These are phyloP conservation scores for Marchantia polymorpha DNA, from an alignment of 225 moss, liverwort and hornwort genomes.

Conservation along the genomic window DNA sequence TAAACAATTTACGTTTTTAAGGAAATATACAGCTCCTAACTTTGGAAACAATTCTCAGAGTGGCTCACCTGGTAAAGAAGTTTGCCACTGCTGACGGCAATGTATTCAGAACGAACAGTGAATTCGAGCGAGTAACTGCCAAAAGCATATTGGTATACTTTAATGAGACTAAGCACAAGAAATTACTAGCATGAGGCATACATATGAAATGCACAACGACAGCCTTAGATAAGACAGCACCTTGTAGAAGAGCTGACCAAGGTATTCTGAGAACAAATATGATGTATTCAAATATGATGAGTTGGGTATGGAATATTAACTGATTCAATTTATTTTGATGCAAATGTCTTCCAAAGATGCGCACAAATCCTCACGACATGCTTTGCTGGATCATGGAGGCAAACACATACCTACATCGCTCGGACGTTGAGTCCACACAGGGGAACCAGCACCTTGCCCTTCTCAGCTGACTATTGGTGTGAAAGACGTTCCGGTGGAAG, in stretches of 20 bases:
- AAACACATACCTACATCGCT: conserved; percentile 75
- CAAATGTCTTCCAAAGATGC: not conserved
- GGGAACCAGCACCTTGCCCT: conserved; percentile 99
- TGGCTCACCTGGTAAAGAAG: conserved; percentile 77
- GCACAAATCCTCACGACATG: not conserved
- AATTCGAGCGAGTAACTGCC: conserved; percentile 90
- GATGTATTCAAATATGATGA: too few species aligned
- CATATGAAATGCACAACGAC: not conserved
- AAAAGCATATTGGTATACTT: conserved; percentile 14
- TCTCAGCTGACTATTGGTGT: conserved; percentile 85
- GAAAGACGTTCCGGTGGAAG: conserved; percentile 63
- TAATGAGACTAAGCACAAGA: not conserved
- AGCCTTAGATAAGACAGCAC: too few species aligned
- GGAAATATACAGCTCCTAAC: not conserved
- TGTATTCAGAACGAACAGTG: conserved; percentile 75
- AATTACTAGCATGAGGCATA: not conserved
- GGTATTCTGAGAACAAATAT: not conserved
- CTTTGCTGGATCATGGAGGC: not conserved
- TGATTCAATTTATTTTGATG: not conserved
- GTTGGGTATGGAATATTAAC: too few species aligned
- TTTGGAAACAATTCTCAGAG: not conserved
- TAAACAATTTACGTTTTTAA: not conserved
- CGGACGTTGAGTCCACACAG: conserved; percentile 83
- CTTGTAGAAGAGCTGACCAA: not conserved
- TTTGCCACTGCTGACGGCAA: conserved; percentile 96